These are phyloP conservation scores for Beauveria bassiana DNA, from an alignment of 2,329 filamentous ascomycete genomes.

Conservation along the genomic window DNA sequence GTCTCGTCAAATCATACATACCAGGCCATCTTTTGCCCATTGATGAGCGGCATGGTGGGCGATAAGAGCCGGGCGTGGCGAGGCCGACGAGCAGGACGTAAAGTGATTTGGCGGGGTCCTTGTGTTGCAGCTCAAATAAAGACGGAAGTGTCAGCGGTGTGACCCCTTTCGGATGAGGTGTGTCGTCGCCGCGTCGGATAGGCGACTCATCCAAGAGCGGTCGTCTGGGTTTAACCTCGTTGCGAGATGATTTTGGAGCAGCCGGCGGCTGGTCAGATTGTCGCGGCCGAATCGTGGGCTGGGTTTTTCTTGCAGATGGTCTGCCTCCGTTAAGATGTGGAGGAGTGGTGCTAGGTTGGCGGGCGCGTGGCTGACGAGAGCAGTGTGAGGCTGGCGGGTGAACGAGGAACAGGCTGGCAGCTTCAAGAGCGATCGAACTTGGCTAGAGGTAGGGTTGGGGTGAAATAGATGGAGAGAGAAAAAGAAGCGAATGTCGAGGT, in stretches of 20 bases:
- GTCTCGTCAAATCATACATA: conserved; percentile 33
- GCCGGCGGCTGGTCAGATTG: not conserved
- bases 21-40: conserved; percentile 68
- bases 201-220: not conserved
- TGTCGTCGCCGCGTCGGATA: not conserved
- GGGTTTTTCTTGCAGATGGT: not conserved
- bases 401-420: too few relatives aligned
- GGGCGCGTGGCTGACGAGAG: too few relatives aligned
- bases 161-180: not conserved
- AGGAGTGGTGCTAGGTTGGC: not conserved
- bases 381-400: too few relatives aligned
- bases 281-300: not conserved
- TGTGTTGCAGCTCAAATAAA: not conserved
- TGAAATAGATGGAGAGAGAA: too few relatives aligned
- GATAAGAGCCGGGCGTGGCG: not conserved
- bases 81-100: not conserved
- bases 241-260: not conserved
- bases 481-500: too few relatives aligned
- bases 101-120: not conserved
- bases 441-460: too few relatives aligned
- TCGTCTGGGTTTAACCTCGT: not conserved
- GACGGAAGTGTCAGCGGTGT: not conserved
- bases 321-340: not conserved
- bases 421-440: too few relatives aligned
- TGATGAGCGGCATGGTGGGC: conserved; percentile 56